These are phyloP conservation scores for Angomonas deanei DNA, from an alignment of 208 protist genomes.

Conservation along the genomic window DNA sequence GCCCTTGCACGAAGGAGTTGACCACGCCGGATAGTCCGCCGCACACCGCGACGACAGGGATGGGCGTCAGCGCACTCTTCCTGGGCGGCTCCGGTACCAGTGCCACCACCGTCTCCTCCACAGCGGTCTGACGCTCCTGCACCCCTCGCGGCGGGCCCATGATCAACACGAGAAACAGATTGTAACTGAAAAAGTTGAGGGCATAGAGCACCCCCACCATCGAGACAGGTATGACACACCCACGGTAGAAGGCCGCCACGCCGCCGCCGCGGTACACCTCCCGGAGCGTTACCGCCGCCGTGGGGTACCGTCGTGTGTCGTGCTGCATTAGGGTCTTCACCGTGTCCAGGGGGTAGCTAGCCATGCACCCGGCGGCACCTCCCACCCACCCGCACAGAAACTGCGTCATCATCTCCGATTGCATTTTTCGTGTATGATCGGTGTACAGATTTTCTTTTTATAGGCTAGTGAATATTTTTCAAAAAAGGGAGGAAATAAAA, in stretches of 20 bases:
- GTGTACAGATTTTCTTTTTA: too few species aligned
- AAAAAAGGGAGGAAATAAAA: not conserved
- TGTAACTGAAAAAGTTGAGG: slow-evolving; percentile 41
- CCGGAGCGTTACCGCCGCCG: slow-evolving; percentile 7
- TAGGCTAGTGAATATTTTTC: too few species aligned
- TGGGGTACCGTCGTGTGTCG: slow-evolving; percentile 9
- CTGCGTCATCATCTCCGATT: too few species aligned
- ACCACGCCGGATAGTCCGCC: slow-evolving; percentile 30
- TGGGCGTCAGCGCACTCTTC: not conserved
- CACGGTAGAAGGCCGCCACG: slow-evolving; percentile 31
- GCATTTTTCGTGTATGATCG: too few species aligned
- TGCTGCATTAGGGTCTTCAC: slow-evolving; percentile 50
- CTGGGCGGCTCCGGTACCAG: slow-evolving; percentile 11
- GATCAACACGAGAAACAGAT: too few species aligned
- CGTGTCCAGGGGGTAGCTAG: slow-evolving; percentile 48
- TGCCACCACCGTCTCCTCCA: slow-evolving; percentile 7
- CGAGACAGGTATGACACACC: slow-evolving; percentile 22
- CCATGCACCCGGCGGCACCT: slow-evolving; percentile 23
- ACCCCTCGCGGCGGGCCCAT: too few species aligned
- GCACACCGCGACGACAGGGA: slow-evolving; percentile 10
- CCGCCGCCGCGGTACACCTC: slow-evolving; percentile 16
- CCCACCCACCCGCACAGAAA: slow-evolving; percentile 34
- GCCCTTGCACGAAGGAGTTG: slow-evolving; percentile 23
- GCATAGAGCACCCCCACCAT: slow-evolving; percentile 29
- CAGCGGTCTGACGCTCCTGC: too few species aligned